A percentile compares a stretch with the other conserved stretches of the same genome.
phyloP scores from a whole-genome alignment of 257 asterid species.

The Knoxia roxburghii region DNA sequence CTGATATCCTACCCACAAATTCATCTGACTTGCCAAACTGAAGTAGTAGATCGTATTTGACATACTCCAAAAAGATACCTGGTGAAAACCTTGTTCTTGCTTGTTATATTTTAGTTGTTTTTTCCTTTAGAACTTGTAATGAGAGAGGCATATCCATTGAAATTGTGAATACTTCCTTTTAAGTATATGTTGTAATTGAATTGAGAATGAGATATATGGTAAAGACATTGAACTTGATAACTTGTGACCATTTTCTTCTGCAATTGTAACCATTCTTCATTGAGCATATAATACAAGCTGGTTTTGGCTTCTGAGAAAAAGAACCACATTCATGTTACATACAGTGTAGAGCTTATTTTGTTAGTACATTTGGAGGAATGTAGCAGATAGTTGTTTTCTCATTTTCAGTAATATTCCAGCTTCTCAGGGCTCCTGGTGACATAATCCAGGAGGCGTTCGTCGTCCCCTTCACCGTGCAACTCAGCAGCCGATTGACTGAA shows the following conservation, averaged over 20 bases:
- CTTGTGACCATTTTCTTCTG: no score
- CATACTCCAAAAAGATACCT: background rate
- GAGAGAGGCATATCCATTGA: background rate
- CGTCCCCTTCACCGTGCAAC: constrained; percentile 18
- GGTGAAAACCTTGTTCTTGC: background rate
- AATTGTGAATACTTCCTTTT: no score
- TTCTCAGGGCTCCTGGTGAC: constrained; percentile 29
- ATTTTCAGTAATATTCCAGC: constrained; percentile 22
- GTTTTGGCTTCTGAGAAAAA: background rate
- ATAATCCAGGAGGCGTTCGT: constrained; percentile 37
- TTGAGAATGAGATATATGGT: background rate
- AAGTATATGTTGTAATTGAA: background rate
- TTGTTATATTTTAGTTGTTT: background rate
- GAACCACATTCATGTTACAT: background rate
- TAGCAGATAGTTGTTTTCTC: background rate
- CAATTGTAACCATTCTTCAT: background rate
- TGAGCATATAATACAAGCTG: background rate
- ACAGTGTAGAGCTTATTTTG: background rate
- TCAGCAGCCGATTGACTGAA: constrained; percentile 34
- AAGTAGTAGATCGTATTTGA: background rate
- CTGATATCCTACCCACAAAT: constrained; percentile 34
- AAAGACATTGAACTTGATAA: no score
- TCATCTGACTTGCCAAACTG: constrained; percentile 14
- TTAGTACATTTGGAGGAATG: background rate
- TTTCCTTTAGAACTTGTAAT: background rate